Evolutionary conservation across 176 grass and related monocot species (phyloP), one percentile per base, ranked within the genome.

Genomic region (Triticum dicoccoides): DNA sequence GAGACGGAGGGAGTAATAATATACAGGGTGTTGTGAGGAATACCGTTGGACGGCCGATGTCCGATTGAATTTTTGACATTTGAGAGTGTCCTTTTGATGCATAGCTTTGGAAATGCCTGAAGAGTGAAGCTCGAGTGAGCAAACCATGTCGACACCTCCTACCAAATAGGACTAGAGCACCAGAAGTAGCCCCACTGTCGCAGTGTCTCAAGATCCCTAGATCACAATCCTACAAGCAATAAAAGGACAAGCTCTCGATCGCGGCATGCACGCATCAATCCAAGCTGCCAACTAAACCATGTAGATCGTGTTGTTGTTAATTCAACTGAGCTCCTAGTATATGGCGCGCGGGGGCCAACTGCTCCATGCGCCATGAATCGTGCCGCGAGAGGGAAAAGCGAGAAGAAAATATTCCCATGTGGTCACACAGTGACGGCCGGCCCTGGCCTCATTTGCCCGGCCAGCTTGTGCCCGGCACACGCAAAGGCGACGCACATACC

Each of bases 281-380:
- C 37, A 86, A 71, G 8, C 82, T 5, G 15, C 54, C 21, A 74
- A 61, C 51, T 15, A 25, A 39, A 29, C 51, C 66, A n/a, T 5
- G 0, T 35, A 34, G 39, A 64, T 45, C 38, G 2, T 51, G 24
- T 2, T 4, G 5, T 62, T 85, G 73, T 87, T 65, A 7, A 72
- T 32, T 25, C 0, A 59, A 20, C 2, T 20, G 8, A 17, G 64
- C 64, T 25, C 41, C 23, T 47, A 9, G 23, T 8, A 59, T 59
- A 59, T 59, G 54, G 54, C 61, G 20, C 39, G 38, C 38, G 15
- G 23, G 24, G 39, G 27, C 87, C 74, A 88, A 84, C 87, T 11
- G 77, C 81, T 89, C 64, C 86, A 68, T 81, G 6, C 30, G 74
- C 82, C 74, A 84, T 88, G 81, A 84, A 79, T 83, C 87, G 52